These are phyloP conservation scores for Diaporthe capsici DNA, from an alignment of 2,329 filamentous ascomycete genomes.

Conservation along the genomic window DNA sequence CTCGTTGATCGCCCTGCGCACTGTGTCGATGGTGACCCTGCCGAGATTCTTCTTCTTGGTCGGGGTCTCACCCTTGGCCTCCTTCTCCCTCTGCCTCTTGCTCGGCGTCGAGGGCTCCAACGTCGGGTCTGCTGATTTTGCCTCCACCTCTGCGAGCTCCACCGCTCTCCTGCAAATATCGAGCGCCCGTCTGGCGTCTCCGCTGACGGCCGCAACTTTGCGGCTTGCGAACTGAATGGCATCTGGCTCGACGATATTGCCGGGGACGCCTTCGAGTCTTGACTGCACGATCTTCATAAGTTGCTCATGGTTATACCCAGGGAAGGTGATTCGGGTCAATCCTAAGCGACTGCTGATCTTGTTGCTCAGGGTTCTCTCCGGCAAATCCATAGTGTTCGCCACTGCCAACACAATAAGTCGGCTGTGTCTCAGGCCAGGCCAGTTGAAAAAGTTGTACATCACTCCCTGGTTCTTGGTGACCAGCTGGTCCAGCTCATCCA, in stretches of 20 bases:
- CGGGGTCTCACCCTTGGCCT: slow-evolving; percentile 46
- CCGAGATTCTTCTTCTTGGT: slow-evolving; percentile 57
- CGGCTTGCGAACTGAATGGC: slow-evolving; percentile 96
- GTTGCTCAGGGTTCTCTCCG: slow-evolving; percentile 95
- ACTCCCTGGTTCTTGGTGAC: slow-evolving; percentile 99
- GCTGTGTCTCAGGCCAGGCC: slow-evolving; percentile 92
- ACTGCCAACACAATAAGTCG: slow-evolving; percentile 96
- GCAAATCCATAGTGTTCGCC: slow-evolving; percentile 98
- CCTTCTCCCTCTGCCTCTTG: slow-evolving; percentile 58
- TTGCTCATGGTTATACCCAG: slow-evolving; percentile 96
- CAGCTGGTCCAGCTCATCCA: slow-evolving; percentile 98
- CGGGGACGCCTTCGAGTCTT: slow-evolving; percentile 89
- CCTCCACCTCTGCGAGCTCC: slow-evolving; percentile 89
- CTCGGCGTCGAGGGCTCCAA: slow-evolving; percentile 72
- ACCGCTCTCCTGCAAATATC: slow-evolving; percentile 97
- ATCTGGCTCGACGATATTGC: slow-evolving; percentile 91
- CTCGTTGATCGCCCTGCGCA: slow-evolving; percentile 95
- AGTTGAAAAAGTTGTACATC: slow-evolving; percentile 99
- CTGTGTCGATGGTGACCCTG: slow-evolving; percentile 90
- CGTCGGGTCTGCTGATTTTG: slow-evolving; percentile 53
- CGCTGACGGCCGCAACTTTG: slow-evolving; percentile 96
- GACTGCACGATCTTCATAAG: slow-evolving; percentile 97
- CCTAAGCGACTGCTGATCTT: slow-evolving; percentile 94
- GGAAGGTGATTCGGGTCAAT: slow-evolving; percentile 95
- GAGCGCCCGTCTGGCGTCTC: slow-evolving; percentile 90